A percentile compares a stretch with the other conserved stretches of the same genome.
Conservation (phyloP, 2,329 filamentous ascomycete genomes). For the Fusarium proliferatum region DNA sequence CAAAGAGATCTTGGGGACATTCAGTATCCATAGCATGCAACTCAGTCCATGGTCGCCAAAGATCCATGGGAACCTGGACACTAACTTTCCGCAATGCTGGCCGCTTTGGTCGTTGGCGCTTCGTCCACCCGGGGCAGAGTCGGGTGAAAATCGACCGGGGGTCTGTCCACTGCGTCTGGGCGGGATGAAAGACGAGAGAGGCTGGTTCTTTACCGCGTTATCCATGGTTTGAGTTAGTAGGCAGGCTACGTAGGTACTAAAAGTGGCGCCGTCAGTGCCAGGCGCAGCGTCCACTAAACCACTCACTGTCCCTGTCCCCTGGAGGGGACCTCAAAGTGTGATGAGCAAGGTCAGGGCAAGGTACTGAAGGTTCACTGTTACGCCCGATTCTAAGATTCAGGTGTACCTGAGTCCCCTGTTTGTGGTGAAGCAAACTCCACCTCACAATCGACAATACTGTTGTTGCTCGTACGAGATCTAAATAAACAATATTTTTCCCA, state of each 20-base stretch:
- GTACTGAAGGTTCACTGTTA: neutral
- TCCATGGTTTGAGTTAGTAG: neutral
- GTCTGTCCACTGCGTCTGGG: slow-evolving; percentile 12
- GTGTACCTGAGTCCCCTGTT: slow-evolving; percentile 33
- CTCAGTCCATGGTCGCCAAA: slow-evolving; percentile 19
- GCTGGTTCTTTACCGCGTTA: neutral
- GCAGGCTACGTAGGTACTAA: neutral
- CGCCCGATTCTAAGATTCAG: slow-evolving; percentile 26
- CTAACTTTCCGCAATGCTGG: slow-evolving; percentile 34
- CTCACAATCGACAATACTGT: neutral
- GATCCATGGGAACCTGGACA: slow-evolving; percentile 16
- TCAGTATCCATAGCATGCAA: neutral
- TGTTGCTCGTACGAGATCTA: neutral
- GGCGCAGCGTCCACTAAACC: neutral
- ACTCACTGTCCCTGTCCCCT: neutral
- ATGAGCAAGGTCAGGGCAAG: slow-evolving; percentile 4
- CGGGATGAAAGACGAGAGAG: slow-evolving; percentile 8
- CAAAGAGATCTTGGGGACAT: neutral
- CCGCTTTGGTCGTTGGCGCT: slow-evolving; percentile 38
- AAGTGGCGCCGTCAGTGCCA: neutral
- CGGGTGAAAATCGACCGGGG: slow-evolving; percentile 14
- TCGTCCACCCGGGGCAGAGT: slow-evolving; percentile 22
- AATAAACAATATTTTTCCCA: neutral
- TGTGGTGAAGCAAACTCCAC: neutral
- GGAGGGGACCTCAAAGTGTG: neutral